Evolutionary conservation across 1,139 yeast genomes (phyloP).

Genomic region (Geotrichum candidum): DNA sequence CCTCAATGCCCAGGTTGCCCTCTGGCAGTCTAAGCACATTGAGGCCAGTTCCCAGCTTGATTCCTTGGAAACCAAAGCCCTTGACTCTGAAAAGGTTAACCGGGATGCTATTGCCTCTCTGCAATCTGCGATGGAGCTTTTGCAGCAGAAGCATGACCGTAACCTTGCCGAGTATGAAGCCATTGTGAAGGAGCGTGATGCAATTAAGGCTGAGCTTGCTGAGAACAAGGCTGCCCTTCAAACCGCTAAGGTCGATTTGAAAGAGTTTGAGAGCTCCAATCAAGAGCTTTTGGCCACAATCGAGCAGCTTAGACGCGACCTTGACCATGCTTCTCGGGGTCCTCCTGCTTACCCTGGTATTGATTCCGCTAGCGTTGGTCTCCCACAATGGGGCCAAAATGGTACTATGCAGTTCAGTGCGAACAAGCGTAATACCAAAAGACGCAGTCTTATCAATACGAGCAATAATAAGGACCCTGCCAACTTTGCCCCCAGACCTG

Average conservation of each 20-base stretch:
- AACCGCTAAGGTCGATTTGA: slow-evolving; percentile 28
- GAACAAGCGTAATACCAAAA: slow-evolving; percentile 31
- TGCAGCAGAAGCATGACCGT: slow-evolving; percentile 52
- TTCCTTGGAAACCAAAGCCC: slow-evolving; percentile 46
- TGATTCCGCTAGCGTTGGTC: slow-evolving; percentile 8
- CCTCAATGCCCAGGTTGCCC: slow-evolving; percentile 37
- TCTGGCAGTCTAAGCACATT: slow-evolving; percentile 33
- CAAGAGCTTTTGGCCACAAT: slow-evolving; percentile 53
- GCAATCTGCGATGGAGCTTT: slow-evolving; percentile 42
- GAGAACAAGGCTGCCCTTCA: slow-evolving; percentile 54
- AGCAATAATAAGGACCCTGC: slow-evolving; percentile 23
- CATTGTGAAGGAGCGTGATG: slow-evolving; percentile 58
- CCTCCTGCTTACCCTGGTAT: slow-evolving; percentile 23
- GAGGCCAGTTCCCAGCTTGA: slow-evolving; percentile 28
- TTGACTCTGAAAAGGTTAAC: slow-evolving; percentile 50
- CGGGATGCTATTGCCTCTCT: slow-evolving; percentile 47
- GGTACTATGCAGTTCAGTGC: slow-evolving; percentile 21
- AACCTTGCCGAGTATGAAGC: slow-evolving; percentile 61
- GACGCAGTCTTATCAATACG: slow-evolving; percentile 29
- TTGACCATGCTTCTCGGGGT: slow-evolving; percentile 37
- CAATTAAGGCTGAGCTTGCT: slow-evolving; percentile 50
- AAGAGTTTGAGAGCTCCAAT: slow-evolving; percentile 30
- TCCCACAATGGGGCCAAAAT: slow-evolving; percentile 18
- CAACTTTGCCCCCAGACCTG: slow-evolving; percentile 34
- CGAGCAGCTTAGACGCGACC: slow-evolving; percentile 61